These are phyloP conservation scores for Raphidocelis subcapitata DNA, from an alignment of 139 green algal species.

Conservation along the genomic window DNA sequence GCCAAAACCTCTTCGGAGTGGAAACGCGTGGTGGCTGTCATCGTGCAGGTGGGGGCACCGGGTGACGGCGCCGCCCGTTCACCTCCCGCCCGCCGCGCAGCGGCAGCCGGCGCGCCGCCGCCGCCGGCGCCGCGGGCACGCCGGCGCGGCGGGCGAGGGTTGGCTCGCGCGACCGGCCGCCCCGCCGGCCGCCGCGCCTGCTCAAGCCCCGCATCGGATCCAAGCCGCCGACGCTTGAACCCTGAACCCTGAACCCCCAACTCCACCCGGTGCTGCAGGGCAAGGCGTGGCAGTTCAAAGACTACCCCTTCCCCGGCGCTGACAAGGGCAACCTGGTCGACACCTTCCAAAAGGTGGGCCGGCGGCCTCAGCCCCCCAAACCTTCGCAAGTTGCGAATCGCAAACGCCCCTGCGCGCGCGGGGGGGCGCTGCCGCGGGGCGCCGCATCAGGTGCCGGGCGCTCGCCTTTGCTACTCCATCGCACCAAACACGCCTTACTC, in stretches of 20 bases:
- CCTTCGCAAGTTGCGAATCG: no score
- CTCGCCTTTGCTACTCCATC: no score
- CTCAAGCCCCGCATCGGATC: no score
- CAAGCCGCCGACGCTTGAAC: no score
- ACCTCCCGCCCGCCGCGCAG: not conserved
- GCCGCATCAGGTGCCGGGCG: no score
- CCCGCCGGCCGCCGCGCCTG: no score
- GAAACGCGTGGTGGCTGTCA: conserved; percentile 52
- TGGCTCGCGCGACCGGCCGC: not conserved
- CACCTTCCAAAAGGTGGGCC: conserved; percentile 28
- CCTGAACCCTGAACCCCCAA: no score
- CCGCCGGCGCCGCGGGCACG: not conserved
- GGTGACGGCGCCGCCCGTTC: not conserved
- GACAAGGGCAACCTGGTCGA: conserved; percentile 50
- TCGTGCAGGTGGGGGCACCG: conserved; percentile 31
- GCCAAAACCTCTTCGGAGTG: conserved; percentile 30
- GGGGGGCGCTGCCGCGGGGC: no score
- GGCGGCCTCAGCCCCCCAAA: no score
- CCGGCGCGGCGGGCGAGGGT: not conserved
- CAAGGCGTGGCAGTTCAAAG: conserved; percentile 64
- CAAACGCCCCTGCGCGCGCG: no score
- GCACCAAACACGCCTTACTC: no score
- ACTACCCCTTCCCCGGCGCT: conserved; percentile 50
- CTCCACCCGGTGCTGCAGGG: conserved; percentile 16
- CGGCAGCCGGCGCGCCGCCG: not conserved